Base-by-base conservation (phyloP, 768 basidiomycete species). In the Collybiopsis luxurians region DNA sequence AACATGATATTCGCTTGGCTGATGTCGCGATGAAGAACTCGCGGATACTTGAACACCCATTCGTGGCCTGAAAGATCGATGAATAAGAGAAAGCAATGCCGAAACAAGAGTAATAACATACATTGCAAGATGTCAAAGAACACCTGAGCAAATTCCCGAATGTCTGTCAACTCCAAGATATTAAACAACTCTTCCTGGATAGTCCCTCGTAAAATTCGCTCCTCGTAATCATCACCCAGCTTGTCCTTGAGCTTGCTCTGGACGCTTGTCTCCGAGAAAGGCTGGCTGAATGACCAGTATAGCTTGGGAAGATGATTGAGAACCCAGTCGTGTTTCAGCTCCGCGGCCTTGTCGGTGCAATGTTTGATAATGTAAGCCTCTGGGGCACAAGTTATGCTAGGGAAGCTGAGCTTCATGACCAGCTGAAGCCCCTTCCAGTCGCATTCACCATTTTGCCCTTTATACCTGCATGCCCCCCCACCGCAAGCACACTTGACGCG, bases 1-100 rank as follows among this genome's bases (percentile, higher is more conserved):
- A 53, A 26, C 51, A 42, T 53, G 21, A 53, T 53, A 40, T 53
- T 53, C 19, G 27, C 51, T 1, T 26, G 38, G 40, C 51, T 53
- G 38, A 53, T 39, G 23, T 53, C 38, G 12, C 51, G 51, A 42
- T 53, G 51, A 42, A 53, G 51, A 1, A 53, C 34, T 39, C 12
- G 11, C 6, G 51, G 51, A 19, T 53, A 42, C 5, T 40, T 30
- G 5, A 11, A 17, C 24, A 42, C 38, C 51, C 51, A 53, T 23
- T 42, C 23, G 40, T 53, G 51, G 40, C 36, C 51, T 49, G 48
- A 34, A n/a, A n/a, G n/a, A 4, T 21, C 7, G 4, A 4, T 49
- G 48, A 2, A 15, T 7, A 24, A n/a, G 4, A 19, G 36, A 17
- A 7, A 49, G 12, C 2, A 7, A 19, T 4, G 12, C 5, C 11